These are phyloP conservation scores for Taiwanofungus camphoratus DNA, from an alignment of 1,284 basidiomycete species.

Conservation along the genomic window DNA sequence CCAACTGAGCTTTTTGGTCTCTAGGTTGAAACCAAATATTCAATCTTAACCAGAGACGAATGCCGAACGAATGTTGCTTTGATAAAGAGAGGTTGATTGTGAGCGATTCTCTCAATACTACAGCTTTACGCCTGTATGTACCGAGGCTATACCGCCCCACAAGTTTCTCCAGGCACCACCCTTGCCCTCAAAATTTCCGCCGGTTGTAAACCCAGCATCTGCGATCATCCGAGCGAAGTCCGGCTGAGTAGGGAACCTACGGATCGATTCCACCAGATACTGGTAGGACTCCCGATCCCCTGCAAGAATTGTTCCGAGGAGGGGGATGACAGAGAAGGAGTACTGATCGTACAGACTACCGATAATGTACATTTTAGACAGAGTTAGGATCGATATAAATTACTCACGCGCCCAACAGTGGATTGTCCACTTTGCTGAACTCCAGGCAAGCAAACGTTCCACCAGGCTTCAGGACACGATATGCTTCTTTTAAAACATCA, in stretches of 20 bases:
- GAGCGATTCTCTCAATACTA: too few relatives aligned
- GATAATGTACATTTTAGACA: background rate
- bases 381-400: conserved; percentile 1
- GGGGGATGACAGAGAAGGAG: conserved; percentile 94
- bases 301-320: conserved; percentile 93
- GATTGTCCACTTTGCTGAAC: conserved; percentile 92
- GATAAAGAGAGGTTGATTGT: too few relatives aligned
- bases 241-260: conserved; percentile 86
- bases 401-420: conserved; percentile 79
- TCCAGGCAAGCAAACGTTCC: conserved; percentile 95
- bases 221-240: conserved; percentile 90
- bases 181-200: conserved; percentile 61
- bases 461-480: conserved; percentile 94
- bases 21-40: background rate
- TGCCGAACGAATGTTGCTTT: too few relatives aligned
- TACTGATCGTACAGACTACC: conserved; percentile 88
- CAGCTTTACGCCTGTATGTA: conserved; percentile 83
- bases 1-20: background rate
- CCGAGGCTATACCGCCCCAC: conserved; percentile 82
- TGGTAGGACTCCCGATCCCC: conserved; percentile 95
- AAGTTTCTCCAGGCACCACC: conserved; percentile 87
- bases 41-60: too few relatives aligned
- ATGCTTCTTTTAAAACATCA: conserved; percentile 83
- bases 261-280: conserved; percentile 97
- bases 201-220: conserved; percentile 81